Evolutionary conservation across 148 eudicot genomes (phyloP).

Genomic region (Vaccinium macrocarpon): DNA sequence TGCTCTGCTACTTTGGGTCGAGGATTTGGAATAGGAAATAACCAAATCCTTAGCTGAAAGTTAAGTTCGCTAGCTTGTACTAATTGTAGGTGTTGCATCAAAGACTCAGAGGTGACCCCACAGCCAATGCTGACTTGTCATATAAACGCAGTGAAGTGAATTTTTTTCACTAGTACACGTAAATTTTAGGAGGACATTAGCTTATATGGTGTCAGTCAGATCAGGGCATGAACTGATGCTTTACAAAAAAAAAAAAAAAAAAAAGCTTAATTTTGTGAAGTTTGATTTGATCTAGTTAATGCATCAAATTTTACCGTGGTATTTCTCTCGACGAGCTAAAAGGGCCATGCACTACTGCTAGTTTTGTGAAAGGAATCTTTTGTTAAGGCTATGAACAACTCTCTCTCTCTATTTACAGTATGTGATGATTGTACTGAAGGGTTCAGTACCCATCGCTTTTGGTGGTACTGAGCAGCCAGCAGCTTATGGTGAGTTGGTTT

Average conservation of each 20-base stretch:
- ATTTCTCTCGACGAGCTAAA: neutral
- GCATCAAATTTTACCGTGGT: neutral
- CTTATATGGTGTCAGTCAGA: too few relatives aligned
- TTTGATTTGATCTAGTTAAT: neutral
- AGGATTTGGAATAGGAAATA: too few relatives aligned
- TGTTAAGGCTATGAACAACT: neutral
- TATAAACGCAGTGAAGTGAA: too few relatives aligned
- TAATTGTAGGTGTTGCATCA: neutral
- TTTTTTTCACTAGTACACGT: too few relatives aligned
- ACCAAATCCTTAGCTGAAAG: too few relatives aligned
- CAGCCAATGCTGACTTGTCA: too few relatives aligned
- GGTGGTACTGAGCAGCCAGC: slow-evolving; percentile 96
- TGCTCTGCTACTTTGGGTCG: neutral
- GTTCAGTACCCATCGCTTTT: slow-evolving; percentile 88
- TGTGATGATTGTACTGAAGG: slow-evolving; percentile 93
- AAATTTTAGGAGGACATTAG: too few relatives aligned
- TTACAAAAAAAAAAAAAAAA: too few relatives aligned
- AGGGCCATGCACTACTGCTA: neutral
- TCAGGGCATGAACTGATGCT: too few relatives aligned
- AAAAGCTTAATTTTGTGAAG: too few relatives aligned
- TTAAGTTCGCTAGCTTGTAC: too few relatives aligned
- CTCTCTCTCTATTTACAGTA: slow-evolving; percentile 47
- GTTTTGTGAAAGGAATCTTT: neutral
- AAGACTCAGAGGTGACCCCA: neutral
- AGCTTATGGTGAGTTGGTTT: slow-evolving; percentile 90